A percentile compares a stretch with the other conserved stretches of the same genome.
Evolutionary conservation across 805 yeast species (phyloP).

Genomic region (Candida oleophila): DNA sequence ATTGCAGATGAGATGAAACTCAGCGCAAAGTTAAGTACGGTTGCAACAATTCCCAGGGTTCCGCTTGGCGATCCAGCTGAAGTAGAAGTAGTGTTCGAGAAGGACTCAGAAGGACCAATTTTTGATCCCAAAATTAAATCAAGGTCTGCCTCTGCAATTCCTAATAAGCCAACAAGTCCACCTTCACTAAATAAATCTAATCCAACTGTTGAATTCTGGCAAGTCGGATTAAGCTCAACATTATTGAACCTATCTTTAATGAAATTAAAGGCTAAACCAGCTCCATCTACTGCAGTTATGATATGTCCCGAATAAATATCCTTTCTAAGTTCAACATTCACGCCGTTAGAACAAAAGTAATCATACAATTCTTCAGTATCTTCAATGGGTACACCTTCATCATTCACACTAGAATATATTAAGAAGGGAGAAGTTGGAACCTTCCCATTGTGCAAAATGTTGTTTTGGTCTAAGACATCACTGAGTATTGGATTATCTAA

Average conservation of each 20-base stretch:
- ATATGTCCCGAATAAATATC: constrained; percentile 18
- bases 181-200: neutral
- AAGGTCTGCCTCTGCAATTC: neutral
- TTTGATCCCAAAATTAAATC: neutral
- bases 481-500: constrained; percentile 1
- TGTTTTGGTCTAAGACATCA: constrained; percentile 2
- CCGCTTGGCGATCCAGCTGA: neutral
- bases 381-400: constrained; percentile 16
- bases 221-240: neutral
- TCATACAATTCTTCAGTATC: constrained; percentile 15
- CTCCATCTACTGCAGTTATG: constrained; percentile 14
- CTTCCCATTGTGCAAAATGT: constrained; percentile 3
- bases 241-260: constrained; percentile 16
- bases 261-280: constrained; percentile 19
- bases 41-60: neutral
- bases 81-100: neutral
- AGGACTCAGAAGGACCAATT: neutral
- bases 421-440: constrained; percentile 21
- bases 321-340: constrained; percentile 21
- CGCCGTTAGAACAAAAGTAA: constrained; percentile 22
- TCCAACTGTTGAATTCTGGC: neutral
- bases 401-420: constrained; percentile 16
- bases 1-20: neutral
- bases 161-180: neutral
- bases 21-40: neutral